Evolutionary conservation across 495 filamentous ascomycete species (phyloP), one percentile per base, ranked within the genome.

Genomic region (Choiromyces venosus): DNA sequence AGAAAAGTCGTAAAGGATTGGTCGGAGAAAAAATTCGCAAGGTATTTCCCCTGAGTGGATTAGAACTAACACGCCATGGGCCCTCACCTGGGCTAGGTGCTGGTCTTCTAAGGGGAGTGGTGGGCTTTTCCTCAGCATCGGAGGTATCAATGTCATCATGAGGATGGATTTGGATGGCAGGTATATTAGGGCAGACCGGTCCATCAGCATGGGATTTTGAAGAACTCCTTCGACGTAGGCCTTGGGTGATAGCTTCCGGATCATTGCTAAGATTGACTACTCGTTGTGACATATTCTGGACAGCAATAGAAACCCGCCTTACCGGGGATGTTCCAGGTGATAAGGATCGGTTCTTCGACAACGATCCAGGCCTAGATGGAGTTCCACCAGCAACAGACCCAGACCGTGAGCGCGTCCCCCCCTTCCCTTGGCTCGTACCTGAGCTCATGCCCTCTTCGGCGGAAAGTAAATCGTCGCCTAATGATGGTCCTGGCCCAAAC

Each of bases 241-340:
- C 87, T 74, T 93, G 90, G 75, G 94, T 92, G 29, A 95, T 86
- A 44, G 92, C 84, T 75, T 91, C 89, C 10, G 90, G 87, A 66
- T 89, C 88, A 79, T 95, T 96, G 84, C 94, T 96, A 72, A 99
- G 85, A 81, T 97, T 97, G 79, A 98, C 95, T 71, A 99, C 93
- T 82, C 95, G 93, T 83, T 97, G 93, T 29, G 96, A 97, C 89
- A 98, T 96, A 76, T 93, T 93, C 77, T 93, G 91, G 83, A 99
- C 71, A 25, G 79, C 90, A 79, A 98, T 95, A 5, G 94, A 96
- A 40, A 93, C 91, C 70, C 95, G 92, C 76, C 92, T 86, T 33
- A 87, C 86, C 70, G 96, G 82, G 44, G 93, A 89, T 61, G 90
- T 87, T 67, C 86, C 86, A 16, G 88, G 87, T 12, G 87, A 83